Percentiles rank a stretch among this genome's conserved stretches.
phyloP scores from a whole-genome alignment of 1,139 yeast species.

The Pichia sp. region DNA sequence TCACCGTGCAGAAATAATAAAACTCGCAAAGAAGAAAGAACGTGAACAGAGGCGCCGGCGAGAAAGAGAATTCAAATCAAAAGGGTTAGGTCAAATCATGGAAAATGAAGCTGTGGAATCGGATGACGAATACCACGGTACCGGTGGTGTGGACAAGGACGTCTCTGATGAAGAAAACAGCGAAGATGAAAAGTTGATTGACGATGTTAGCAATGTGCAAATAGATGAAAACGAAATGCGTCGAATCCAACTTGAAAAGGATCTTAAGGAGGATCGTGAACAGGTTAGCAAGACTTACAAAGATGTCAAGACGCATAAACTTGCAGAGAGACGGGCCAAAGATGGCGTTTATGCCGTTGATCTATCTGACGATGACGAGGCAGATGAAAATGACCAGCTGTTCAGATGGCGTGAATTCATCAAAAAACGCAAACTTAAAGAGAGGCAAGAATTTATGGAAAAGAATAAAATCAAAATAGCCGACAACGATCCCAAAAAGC shows the following conservation, averaged over 20 bases:
- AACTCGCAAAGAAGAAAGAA: constrained; percentile 26
- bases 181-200: constrained; percentile 79
- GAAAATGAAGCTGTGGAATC: constrained; percentile 94
- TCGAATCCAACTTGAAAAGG: constrained; percentile 60
- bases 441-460: constrained; percentile 51
- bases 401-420: constrained; percentile 31
- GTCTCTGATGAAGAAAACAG: constrained; percentile 52
- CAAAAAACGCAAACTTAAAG: constrained; percentile 38
- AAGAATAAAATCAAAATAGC: constrained; percentile 38
- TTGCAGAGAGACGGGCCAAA: constrained; percentile 59
- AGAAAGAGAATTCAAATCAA: constrained; percentile 48
- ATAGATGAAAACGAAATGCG: constrained; percentile 60
- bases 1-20: constrained; percentile 20
- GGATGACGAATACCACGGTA: constrained; percentile 92
- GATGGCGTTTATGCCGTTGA: constrained; percentile 59
- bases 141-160: constrained; percentile 82
- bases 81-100: constrained; percentile 51
- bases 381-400: constrained; percentile 47
- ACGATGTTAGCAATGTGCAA: constrained; percentile 60
- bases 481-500: constrained; percentile 25
- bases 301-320: constrained; percentile 79
- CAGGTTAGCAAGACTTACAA: constrained; percentile 71
- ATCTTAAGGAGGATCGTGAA: constrained; percentile 63
- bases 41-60: constrained; percentile 35
- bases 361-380: constrained; percentile 52